Conservation (phyloP, 2,329 filamentous ascomycete genomes). For the Colletotrichum nymphaeae region DNA sequence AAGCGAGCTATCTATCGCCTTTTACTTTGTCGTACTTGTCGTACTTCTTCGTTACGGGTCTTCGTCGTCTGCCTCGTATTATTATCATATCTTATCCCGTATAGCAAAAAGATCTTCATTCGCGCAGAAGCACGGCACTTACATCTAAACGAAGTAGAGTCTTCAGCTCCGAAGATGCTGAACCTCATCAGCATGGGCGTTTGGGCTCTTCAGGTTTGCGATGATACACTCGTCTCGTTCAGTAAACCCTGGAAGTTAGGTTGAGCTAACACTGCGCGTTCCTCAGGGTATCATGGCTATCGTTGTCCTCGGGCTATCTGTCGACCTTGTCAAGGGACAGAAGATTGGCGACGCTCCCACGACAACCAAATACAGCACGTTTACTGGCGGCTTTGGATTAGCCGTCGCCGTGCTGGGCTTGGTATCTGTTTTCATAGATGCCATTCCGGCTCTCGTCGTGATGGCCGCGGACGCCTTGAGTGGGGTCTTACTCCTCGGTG, state of each 20-base stretch:
- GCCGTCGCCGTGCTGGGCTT: slow-evolving; percentile 17
- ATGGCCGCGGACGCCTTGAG: slow-evolving; percentile 28
- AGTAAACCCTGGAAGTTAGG: neutral
- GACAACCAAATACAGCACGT: slow-evolving; percentile 22
- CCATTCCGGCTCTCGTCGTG: slow-evolving; percentile 20
- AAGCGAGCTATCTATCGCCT: neutral
- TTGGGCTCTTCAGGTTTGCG: slow-evolving; percentile 30
- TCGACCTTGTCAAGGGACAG: slow-evolving; percentile 16
- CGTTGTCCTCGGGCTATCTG: slow-evolving; percentile 27
- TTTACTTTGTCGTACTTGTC: neutral
- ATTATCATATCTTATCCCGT: neutral
- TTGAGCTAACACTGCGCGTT: neutral
- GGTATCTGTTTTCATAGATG: slow-evolving; percentile 19
- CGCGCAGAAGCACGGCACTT: neutral
- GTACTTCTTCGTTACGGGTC: neutral
- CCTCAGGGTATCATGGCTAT: slow-evolving; percentile 28
- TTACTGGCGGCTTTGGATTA: slow-evolving; percentile 27
- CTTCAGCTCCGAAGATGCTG: neutral
- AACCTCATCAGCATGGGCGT: slow-evolving; percentile 17
- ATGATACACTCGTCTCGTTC: neutral
- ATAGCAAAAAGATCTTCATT: neutral
- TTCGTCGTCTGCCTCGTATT: neutral
- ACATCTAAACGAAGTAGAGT: neutral
- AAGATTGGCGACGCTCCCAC: slow-evolving; percentile 15
- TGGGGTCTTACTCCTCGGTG: slow-evolving; percentile 22